Percentiles rank a stretch among this genome's conserved stretches.
phyloP scores from a whole-genome alignment of 768 basidiomycete species.

The Suillus discolor region DNA sequence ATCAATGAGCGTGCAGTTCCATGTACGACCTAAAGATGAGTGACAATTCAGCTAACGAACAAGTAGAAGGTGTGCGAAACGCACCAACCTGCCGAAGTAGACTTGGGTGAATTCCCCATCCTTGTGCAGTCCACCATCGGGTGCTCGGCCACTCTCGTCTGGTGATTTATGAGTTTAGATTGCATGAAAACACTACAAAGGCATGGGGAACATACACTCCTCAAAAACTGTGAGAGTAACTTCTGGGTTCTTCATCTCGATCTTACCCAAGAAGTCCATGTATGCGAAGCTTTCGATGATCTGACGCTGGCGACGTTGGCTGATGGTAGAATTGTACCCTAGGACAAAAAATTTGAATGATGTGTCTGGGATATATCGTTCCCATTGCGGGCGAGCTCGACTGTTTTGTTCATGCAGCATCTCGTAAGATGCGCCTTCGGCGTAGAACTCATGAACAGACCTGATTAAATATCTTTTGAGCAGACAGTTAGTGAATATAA shows the following conservation, averaged over 20 bases:
- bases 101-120: slow-evolving; percentile 71
- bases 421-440: slow-evolving; percentile 66
- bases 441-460: slow-evolving; percentile 79
- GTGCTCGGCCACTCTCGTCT: slow-evolving; percentile 57
- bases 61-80: slow-evolving; percentile 27
- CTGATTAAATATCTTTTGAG: slow-evolving; percentile 38
- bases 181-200: neutral
- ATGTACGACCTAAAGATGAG: slow-evolving; percentile 49
- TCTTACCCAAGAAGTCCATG: slow-evolving; percentile 80
- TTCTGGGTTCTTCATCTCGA: slow-evolving; percentile 80
- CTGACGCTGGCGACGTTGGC: slow-evolving; percentile 61
- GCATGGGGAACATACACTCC: slow-evolving; percentile 64
- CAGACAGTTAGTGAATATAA: neutral
- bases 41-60: neutral
- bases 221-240: slow-evolving; percentile 77
- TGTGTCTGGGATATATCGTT: slow-evolving; percentile 58
- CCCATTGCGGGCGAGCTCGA: slow-evolving; percentile 51
- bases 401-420: slow-evolving; percentile 63
- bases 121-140: slow-evolving; percentile 53
- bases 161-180: neutral
- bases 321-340: slow-evolving; percentile 74
- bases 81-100: slow-evolving; percentile 88
- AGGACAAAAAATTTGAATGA: slow-evolving; percentile 83
- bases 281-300: slow-evolving; percentile 83
- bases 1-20: slow-evolving; percentile 72